Evolutionary conservation across 208 protist genomes (phyloP).

Genomic region (Leishmania mexicana): DNA sequence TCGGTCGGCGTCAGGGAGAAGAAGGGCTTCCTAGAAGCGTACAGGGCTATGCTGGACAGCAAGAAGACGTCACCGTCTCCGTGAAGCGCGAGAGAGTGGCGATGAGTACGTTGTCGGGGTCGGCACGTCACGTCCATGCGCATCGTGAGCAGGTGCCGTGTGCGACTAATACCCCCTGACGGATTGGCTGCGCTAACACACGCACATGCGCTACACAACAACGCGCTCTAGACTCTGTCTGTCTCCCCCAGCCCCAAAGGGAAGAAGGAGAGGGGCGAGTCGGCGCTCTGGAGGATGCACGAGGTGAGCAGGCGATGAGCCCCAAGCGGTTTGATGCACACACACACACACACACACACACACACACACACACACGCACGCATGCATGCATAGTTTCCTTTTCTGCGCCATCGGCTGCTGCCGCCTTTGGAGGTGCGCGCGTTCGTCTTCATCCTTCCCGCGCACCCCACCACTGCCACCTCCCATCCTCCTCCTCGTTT

Average conservation of each 20-base stretch:
- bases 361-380: background rate
- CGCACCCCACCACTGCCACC: too few relatives aligned
- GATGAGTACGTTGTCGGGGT: background rate
- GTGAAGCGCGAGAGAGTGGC: background rate
- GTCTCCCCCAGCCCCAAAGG: background rate
- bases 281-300: background rate
- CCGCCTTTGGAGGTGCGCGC: background rate
- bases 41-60: slow-evolving; percentile 24
- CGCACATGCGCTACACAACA: background rate
- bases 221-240: background rate
- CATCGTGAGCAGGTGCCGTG: background rate
- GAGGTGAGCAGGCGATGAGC: background rate
- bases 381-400: background rate
- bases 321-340: background rate
- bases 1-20: slow-evolving; percentile 60
- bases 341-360: background rate
- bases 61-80: background rate
- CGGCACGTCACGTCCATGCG: background rate
- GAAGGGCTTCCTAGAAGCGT: slow-evolving; percentile 58
- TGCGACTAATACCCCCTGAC: background rate
- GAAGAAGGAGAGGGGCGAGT: too few relatives aligned
- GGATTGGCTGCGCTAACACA: background rate
- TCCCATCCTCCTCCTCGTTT: background rate
- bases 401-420: background rate
- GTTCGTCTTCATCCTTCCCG: background rate